Conservation (phyloP, 768 basidiomycete species). For the Daedalea quercina region DNA sequence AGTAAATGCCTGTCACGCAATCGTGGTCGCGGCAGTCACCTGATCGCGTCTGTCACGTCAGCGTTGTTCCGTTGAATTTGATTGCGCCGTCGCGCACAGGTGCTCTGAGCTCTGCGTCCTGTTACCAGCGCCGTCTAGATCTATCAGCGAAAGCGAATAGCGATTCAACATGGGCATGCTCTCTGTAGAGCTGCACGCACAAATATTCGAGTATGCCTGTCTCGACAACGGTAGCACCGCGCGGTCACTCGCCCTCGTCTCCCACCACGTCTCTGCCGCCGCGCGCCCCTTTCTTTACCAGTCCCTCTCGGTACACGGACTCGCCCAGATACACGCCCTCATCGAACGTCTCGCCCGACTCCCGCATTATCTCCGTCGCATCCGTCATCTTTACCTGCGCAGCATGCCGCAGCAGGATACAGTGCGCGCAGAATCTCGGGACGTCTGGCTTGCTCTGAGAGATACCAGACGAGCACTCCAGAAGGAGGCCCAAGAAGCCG, state of each 20-base stretch:
- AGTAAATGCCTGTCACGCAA: no score
- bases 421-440: no score
- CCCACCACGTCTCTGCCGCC: conserved; percentile 21
- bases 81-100: neutral
- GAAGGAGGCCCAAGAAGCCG: no score
- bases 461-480: no score
- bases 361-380: neutral
- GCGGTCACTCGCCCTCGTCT: conserved; percentile 24
- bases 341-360: neutral
- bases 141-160: neutral
- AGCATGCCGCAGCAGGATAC: no score
- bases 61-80: neutral
- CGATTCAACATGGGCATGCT: conserved; percentile 11
- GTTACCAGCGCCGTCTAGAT: neutral
- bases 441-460: no score
- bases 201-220: conserved; percentile 25
- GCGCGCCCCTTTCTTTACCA: conserved; percentile 18
- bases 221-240: conserved; percentile 24
- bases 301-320: conserved; percentile 1
- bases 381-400: neutral
- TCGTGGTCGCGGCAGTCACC: neutral
- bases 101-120: neutral
- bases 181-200: conserved; percentile 24
- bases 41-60: neutral
- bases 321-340: neutral